Evolutionary conservation across 2,329 filamentous ascomycete species (phyloP).

Genomic region (Fusarium robinianum): DNA sequence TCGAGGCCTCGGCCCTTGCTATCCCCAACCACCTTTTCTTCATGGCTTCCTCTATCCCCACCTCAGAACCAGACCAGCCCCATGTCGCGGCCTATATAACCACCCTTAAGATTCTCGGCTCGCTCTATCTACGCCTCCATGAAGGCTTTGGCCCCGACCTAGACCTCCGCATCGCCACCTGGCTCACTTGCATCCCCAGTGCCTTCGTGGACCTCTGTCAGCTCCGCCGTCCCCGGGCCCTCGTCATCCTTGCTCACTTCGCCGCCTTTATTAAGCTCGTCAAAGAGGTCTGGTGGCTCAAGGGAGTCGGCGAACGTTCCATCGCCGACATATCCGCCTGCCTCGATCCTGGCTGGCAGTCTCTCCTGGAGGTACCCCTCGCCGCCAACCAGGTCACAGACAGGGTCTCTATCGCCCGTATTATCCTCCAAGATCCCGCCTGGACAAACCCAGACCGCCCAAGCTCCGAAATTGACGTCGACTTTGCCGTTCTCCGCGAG

Average conservation of each 20-base stretch:
- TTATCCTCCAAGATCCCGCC: too few species aligned
- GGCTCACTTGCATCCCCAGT: constrained; percentile 55
- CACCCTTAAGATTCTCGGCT: constrained; percentile 54
- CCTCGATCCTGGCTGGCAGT: constrained; percentile 47
- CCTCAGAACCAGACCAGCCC: constrained; percentile 48
- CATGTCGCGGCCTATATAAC: constrained; percentile 49
- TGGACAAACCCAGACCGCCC: too few species aligned
- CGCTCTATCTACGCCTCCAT: constrained; percentile 55
- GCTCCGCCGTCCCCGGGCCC: constrained; percentile 49
- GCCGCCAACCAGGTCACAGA: too few species aligned
- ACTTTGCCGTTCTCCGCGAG: too few species aligned
- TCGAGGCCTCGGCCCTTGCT: constrained; percentile 46
- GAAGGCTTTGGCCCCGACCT: constrained; percentile 51
- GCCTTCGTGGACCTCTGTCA: constrained; percentile 51
- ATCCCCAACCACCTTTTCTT: constrained; percentile 55
- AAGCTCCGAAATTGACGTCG: too few species aligned
- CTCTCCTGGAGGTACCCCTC: constrained; percentile 49
- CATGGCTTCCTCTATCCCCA: constrained; percentile 53
- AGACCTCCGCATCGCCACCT: constrained; percentile 56
- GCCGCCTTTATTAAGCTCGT: constrained; percentile 55
- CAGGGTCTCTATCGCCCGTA: too few species aligned
- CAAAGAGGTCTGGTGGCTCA: constrained; percentile 54
- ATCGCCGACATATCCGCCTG: constrained; percentile 49
- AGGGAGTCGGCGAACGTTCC: constrained; percentile 51
- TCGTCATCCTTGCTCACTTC: constrained; percentile 59